Evolutionary conservation across 352 stramenopile species (phyloP).

Genomic region (Nothophytophthora sp.): DNA sequence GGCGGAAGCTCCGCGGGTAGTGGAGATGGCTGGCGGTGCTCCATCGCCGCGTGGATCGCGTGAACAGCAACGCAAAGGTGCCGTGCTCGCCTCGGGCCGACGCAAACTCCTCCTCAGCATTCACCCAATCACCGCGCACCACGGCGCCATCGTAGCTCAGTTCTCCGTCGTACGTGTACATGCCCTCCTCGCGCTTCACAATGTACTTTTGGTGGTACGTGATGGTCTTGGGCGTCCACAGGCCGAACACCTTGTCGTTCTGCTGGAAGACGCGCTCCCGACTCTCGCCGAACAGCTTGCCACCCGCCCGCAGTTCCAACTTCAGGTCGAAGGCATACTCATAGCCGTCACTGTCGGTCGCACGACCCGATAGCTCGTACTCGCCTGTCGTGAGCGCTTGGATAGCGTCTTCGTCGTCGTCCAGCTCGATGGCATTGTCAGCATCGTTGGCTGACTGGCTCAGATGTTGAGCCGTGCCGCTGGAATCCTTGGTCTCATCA

Average conservation of each 20-base stretch:
- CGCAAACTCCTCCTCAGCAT: constrained; percentile 34
- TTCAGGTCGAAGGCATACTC: constrained; percentile 67
- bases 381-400: constrained; percentile 48
- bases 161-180: constrained; percentile 46
- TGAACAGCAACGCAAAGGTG: constrained; percentile 57
- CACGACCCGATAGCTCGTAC: constrained; percentile 59
- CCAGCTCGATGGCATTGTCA: constrained; percentile 4
- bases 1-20: constrained; percentile 48
- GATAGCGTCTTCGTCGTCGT: constrained; percentile 35
- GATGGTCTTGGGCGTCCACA: constrained; percentile 35
- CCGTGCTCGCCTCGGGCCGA: constrained; percentile 46
- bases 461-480: neutral
- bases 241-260: constrained; percentile 35
- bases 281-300: constrained; percentile 35
- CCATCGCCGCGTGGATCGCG: constrained; percentile 43
- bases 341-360: constrained; percentile 69
- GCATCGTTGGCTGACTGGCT: neutral
- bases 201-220: constrained; percentile 60
- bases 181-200: constrained; percentile 58
- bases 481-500: neutral
- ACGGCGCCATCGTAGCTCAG: constrained; percentile 45
- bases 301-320: constrained; percentile 39
- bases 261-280: constrained; percentile 69
- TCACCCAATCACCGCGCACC: constrained; percentile 49
- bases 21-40: constrained; percentile 39